phyloP scores from a whole-genome alignment of 1,284 basidiomycete species.

The Crocinoboletus sp. region DNA sequence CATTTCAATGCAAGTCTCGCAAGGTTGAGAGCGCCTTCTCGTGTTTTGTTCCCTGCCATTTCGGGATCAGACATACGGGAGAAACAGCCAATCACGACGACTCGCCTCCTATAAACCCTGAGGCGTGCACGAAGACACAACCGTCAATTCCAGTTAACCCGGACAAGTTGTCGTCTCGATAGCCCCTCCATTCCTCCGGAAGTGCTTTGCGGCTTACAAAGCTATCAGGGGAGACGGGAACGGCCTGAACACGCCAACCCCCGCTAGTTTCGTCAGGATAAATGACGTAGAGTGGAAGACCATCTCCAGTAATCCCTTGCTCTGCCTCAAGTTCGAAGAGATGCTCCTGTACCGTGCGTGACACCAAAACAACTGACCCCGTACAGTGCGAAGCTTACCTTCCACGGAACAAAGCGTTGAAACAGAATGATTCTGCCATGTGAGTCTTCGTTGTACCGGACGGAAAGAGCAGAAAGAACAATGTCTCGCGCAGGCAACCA shows the following conservation, averaged over 20 bases:
- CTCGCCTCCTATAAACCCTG: conserved; percentile 93
- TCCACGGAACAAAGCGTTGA: conserved; percentile 83
- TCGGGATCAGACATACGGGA: conserved; percentile 11
- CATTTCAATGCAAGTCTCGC: conserved; percentile 62
- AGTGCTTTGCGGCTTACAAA: conserved; percentile 91
- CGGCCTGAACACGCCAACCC: conserved; percentile 94
- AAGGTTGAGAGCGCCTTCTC: conserved; percentile 81
- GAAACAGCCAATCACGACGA: conserved; percentile 7
- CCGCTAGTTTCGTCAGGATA: conserved; percentile 81
- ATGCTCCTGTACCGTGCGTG: conserved; percentile 64
- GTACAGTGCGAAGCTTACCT: conserved; percentile 40
- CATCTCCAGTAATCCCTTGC: conserved; percentile 38
- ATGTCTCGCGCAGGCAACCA: conserved; percentile 94
- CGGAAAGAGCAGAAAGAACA: conserved; percentile 63
- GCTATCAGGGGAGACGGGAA: conserved; percentile 77
- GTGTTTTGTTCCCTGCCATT: conserved; percentile 79
- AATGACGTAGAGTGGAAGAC: conserved; percentile 77
- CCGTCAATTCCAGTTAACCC: conserved; percentile 75
- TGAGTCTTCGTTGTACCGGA: conserved; percentile 61
- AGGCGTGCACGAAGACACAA: conserved; percentile 91
- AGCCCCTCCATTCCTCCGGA: conserved; percentile 91
- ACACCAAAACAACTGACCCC: background rate
- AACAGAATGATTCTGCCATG: conserved; percentile 82
- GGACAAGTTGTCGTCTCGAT: conserved; percentile 81
- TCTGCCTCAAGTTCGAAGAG: conserved; percentile 82